Evolutionary conservation across 306 rosid genomes (phyloP), one percentile per base, ranked within the genome.

Genomic region (Sphenostylis stenocarpa): DNA sequence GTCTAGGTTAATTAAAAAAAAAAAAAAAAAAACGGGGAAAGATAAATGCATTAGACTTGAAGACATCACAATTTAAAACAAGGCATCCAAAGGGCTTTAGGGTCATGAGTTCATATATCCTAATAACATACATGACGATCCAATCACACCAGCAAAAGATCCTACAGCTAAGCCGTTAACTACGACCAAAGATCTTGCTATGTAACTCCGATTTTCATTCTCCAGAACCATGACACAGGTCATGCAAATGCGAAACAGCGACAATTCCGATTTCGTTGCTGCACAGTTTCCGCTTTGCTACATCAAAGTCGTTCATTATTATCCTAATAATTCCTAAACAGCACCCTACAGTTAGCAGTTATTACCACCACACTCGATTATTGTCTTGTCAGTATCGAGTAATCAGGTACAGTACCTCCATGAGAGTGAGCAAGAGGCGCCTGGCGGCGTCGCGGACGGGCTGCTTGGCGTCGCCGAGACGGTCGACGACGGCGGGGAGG

Each of bases 401-500:
- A 1, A 8, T 12, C 12, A 19, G 24, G 7, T 67, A 31, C 0
- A n/a, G 47, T 67, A 81, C 99, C 98, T 96, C 97, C 99, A 96
- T 96, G 71, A 96, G 96, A 43, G 99, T 96, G 74, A 96, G 98
- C 81, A 96, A 53, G 66, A 96, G 93, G 13, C 99, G 85, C 36
- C 99, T 73, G 0, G 99, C 96, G 17, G 99, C 98, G 51, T 96
- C 99, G 23, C 99, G 94, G 3, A 96, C 99, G 0, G 99, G 98
- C 84, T 96, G 99, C 19, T 96, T 96, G 14, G 89, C 88, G 65
- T 96, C 99, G n/a, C 99, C 99, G 20, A 96, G 84, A 11, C 99
- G 98, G 75, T 96, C 96, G 36, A 96, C 99, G 20, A 86, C 90
- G 45, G 99, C 96, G 7, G 99, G 99, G 31, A 96, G 96, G 31